Percentiles rank a stretch among this genome's conserved stretches.
Evolutionary conservation across 306 rosid species (phyloP).

Genomic region (Geum urbanum): DNA sequence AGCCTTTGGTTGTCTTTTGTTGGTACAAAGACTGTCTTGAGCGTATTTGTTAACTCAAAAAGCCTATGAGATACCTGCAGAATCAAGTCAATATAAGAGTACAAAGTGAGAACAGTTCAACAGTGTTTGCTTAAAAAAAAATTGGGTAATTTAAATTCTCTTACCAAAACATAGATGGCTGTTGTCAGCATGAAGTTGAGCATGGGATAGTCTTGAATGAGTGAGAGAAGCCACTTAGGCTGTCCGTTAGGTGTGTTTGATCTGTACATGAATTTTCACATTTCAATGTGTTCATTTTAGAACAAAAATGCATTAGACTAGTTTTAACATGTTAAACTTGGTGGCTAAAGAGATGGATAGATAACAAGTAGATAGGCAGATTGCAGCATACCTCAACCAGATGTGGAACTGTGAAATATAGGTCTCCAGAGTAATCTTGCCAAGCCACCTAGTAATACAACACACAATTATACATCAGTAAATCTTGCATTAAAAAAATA

Average conservation of each 20-base stretch:
- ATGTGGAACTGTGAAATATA: constrained; percentile 98
- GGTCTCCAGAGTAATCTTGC: constrained; percentile 95
- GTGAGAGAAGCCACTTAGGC: constrained; percentile 98
- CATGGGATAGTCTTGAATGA: constrained; percentile 86
- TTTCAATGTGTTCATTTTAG: neutral
- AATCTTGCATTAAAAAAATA: constrained; percentile 11
- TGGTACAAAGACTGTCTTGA: constrained; percentile 76
- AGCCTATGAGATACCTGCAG: constrained; percentile 81
- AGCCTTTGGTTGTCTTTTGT: constrained; percentile 77
- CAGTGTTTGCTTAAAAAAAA: constrained; percentile 19
- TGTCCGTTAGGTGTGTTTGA: constrained; percentile 91
- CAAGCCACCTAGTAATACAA: constrained; percentile 78
- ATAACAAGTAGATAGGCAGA: neutral
- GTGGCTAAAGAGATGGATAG: constrained; percentile 4
- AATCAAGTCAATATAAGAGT: constrained; percentile 33
- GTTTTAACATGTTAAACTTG: neutral
- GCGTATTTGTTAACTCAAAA: constrained; percentile 84
- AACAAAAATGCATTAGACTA: neutral
- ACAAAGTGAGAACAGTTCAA: constrained; percentile 10
- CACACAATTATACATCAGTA: constrained; percentile 17
- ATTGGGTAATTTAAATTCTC: constrained; percentile 23
- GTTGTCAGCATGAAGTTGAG: constrained; percentile 96
- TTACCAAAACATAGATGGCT: constrained; percentile 76
- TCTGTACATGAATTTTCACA: constrained; percentile 35
- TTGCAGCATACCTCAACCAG: constrained; percentile 84